Percentiles rank a stretch among this genome's conserved stretches.
phyloP scores from a whole-genome alignment of 768 basidiomycete species.

The Podaxis sp. region DNA sequence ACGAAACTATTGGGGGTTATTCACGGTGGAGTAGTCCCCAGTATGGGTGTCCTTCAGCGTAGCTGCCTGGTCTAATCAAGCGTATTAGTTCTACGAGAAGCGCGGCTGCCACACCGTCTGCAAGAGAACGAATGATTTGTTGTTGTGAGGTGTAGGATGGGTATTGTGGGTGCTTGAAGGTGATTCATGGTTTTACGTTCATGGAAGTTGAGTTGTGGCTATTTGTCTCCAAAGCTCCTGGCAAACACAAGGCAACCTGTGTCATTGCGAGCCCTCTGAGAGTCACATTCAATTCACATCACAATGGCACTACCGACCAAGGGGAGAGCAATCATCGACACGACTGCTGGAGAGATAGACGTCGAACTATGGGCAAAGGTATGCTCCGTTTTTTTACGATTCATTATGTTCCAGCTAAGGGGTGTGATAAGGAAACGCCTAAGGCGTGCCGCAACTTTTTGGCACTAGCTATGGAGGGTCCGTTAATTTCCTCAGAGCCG shows the following conservation, averaged over 20 bases:
- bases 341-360: constrained; percentile 85
- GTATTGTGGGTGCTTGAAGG: too few species aligned
- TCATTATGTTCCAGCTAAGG: not conserved
- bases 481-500: constrained; percentile 31
- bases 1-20: too few species aligned
- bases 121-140: too few species aligned
- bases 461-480: constrained; percentile 87
- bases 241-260: not conserved
- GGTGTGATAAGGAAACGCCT: constrained; percentile 72
- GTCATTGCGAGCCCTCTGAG: not conserved
- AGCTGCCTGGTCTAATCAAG: too few species aligned
- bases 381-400: constrained; percentile 7
- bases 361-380: constrained; percentile 95
- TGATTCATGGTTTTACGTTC: too few species aligned
- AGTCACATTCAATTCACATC: not conserved
- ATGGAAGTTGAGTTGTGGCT: not conserved
- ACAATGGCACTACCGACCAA: constrained; percentile 81
- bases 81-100: too few species aligned
- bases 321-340: constrained; percentile 85
- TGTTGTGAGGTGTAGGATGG: too few species aligned
- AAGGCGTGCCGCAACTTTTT: constrained; percentile 93
- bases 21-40: too few species aligned
- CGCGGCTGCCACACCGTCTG: too few species aligned
- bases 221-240: not conserved
- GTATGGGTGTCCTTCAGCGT: too few species aligned